These are phyloP conservation scores for Boletus rubescentipes DNA, from an alignment of 768 basidiomycete species.

Conservation along the genomic window DNA sequence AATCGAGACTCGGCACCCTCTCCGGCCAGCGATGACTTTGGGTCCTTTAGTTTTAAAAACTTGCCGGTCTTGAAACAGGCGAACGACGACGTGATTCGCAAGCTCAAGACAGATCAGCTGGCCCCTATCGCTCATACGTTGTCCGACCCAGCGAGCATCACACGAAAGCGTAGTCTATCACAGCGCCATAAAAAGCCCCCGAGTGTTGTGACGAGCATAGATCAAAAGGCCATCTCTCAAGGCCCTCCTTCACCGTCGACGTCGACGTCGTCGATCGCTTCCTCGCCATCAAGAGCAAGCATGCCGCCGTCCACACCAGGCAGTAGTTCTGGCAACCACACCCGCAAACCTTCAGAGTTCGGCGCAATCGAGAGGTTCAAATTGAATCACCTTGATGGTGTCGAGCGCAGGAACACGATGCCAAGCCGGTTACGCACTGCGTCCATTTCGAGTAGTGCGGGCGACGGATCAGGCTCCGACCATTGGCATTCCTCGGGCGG, in stretches of 20 bases:
- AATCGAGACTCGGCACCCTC: constrained; percentile 45
- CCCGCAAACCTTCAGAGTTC: constrained; percentile 86
- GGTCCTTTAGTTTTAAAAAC: constrained; percentile 98
- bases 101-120: constrained; percentile 90
- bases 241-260: constrained; percentile 91
- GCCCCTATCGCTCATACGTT: constrained; percentile 72
- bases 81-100: constrained; percentile 97
- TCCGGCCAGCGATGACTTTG: constrained; percentile 85
- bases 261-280: constrained; percentile 87
- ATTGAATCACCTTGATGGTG: constrained; percentile 72
- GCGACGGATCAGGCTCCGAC: constrained; percentile 77
- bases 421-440: constrained; percentile 86
- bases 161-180: constrained; percentile 79
- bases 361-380: constrained; percentile 89
- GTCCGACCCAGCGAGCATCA: constrained; percentile 55
- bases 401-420: constrained; percentile 78
- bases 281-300: constrained; percentile 80
- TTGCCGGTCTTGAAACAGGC: constrained; percentile 93
- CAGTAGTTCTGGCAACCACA: constrained; percentile 52
- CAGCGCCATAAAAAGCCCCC: constrained; percentile 78
- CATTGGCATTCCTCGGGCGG: constrained; percentile 63
- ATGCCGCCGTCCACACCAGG: constrained; percentile 72
- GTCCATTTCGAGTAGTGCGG: constrained; percentile 79
- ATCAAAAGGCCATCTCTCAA: constrained; percentile 59
- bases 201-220: constrained; percentile 69